Evolutionary conservation across 306 rosid genomes (phyloP).

Genomic region (Ormosia emarginata): DNA sequence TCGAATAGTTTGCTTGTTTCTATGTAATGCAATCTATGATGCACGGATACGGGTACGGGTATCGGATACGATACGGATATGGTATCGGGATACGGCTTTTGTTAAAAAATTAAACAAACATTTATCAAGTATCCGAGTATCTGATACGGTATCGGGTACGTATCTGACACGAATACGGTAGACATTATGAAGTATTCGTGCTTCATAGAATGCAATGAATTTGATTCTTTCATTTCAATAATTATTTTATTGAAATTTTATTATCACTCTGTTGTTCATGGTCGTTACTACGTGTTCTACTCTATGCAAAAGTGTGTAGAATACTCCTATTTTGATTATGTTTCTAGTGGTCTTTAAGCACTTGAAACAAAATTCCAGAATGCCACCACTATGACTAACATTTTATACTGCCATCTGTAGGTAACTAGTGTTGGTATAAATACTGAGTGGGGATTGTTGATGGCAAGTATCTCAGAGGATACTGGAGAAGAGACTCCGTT

Average conservation of each 20-base stretch:
- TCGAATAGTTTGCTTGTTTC: not conserved
- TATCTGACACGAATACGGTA: no score
- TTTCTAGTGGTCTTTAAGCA: slow-evolving; percentile 3
- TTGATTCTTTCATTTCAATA: not conserved
- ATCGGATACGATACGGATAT: no score
- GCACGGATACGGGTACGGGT: no score
- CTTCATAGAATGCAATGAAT: not conserved
- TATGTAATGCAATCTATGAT: not conserved
- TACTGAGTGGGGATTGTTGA: slow-evolving; percentile 99
- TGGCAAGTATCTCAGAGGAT: slow-evolving; percentile 99
- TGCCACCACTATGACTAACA: slow-evolving; percentile 16
- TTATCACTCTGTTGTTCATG: not conserved
- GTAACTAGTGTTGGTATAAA: slow-evolving; percentile 97
- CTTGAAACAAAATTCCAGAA: not conserved
- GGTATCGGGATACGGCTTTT: no score
- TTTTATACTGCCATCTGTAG: slow-evolving; percentile 38
- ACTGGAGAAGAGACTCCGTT: slow-evolving; percentile 97
- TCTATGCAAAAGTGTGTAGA: slow-evolving; percentile 4
- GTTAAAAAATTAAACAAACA: no score
- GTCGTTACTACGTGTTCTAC: not conserved
- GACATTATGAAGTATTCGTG: no score
- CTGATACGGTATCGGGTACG: no score
- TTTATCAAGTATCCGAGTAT: no score
- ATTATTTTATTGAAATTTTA: not conserved
- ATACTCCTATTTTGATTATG: not conserved